Evolutionary conservation across 306 rosid species (phyloP).

Genomic region (Rosa multiflora): DNA sequence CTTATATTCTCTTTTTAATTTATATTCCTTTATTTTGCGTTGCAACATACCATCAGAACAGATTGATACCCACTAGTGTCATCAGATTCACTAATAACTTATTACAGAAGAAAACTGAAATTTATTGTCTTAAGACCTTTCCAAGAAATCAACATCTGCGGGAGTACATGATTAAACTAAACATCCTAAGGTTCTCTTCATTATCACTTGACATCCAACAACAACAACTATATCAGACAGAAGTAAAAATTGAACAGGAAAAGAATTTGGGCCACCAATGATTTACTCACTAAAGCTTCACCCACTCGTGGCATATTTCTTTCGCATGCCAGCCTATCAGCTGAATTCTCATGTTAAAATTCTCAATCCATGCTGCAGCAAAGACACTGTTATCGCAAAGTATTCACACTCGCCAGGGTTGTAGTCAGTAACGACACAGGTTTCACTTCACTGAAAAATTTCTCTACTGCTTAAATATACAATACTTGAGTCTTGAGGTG

Average conservation of each 20-base stretch:
- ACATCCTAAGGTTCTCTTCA: constrained; percentile 18
- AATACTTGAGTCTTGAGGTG: no score
- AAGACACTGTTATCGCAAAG: constrained; percentile 21
- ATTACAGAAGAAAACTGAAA: not conserved
- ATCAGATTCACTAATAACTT: not conserved
- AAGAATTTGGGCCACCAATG: no score
- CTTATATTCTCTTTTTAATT: no score
- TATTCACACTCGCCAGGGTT: constrained; percentile 38
- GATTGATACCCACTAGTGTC: not conserved
- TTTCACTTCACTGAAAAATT: constrained; percentile 22
- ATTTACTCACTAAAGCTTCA: constrained; percentile 39
- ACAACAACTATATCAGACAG: constrained; percentile 34
- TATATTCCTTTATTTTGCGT: not conserved
- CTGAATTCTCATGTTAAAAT: constrained; percentile 19
- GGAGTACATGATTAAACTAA: constrained; percentile 28
- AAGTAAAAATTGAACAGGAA: constrained; percentile 16
- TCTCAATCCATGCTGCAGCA: constrained; percentile 19
- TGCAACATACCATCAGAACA: not conserved
- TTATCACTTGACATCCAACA: constrained; percentile 17
- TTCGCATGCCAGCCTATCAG: constrained; percentile 34
- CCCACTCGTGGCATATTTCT: constrained; percentile 29
- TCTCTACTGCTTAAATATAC: constrained; percentile 4
- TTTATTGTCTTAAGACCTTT: constrained; percentile 9
- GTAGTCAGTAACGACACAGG: constrained; percentile 27
- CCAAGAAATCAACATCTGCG: constrained; percentile 30